These are phyloP conservation scores for Chamaenerion angustifolium DNA, from an alignment of 345 rosid species.

Conservation along the genomic window DNA sequence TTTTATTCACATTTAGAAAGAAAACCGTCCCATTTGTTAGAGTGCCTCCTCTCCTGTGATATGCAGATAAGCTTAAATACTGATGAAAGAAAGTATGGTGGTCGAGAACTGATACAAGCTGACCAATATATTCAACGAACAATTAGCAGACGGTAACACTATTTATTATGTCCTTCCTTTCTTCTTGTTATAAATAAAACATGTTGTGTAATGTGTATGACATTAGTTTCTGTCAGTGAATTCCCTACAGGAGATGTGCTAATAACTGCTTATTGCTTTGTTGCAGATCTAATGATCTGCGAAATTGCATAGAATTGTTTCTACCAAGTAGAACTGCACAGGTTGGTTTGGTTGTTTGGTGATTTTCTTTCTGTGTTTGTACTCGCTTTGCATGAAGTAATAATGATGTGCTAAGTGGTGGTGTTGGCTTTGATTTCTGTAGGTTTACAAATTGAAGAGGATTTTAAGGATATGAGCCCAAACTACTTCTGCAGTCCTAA, in stretches of 20 bases:
- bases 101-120: slow-evolving; percentile 41
- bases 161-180: not conserved
- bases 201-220: too few species aligned
- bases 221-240: too few species aligned
- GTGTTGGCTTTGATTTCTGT: slow-evolving; percentile 6
- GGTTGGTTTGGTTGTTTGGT: slow-evolving; percentile 57
- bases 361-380: not conserved
- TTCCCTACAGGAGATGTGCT: too few species aligned
- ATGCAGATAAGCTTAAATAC: slow-evolving; percentile 61
- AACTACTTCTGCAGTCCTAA: too few species aligned
- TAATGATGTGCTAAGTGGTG: not conserved
- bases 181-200: not conserved
- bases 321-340: slow-evolving; percentile 89
- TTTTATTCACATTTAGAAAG: not conserved
- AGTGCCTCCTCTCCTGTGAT: too few species aligned
- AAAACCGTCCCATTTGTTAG: not conserved
- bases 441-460: slow-evolving; percentile 60
- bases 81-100: slow-evolving; percentile 73
- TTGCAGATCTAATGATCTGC: slow-evolving; percentile 63
- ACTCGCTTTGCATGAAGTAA: not conserved
- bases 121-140: slow-evolving; percentile 64
- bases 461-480: slow-evolving; percentile 40
- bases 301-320: slow-evolving; percentile 61
- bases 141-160: slow-evolving; percentile 38
- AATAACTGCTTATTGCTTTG: slow-evolving; percentile 7